Percentiles rank a stretch among this genome's conserved stretches.
Conservation (phyloP, 495 filamentous ascomycete species). For the Bacidia rubella region DNA sequence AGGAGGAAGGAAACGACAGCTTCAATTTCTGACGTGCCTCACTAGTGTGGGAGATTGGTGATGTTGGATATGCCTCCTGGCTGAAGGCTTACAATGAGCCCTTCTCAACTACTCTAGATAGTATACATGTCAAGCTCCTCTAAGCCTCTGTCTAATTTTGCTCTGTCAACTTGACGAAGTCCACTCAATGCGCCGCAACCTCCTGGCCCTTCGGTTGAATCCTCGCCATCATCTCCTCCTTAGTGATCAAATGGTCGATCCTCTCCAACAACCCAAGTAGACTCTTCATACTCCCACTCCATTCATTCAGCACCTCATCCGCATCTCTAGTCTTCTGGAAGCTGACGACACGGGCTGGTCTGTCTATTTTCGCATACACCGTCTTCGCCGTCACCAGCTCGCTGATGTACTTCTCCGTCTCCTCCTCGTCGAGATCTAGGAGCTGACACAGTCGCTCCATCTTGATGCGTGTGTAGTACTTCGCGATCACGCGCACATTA, state of each 20-base stretch:
- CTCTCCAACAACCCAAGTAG: constrained; percentile 81
- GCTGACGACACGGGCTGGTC: constrained; percentile 78
- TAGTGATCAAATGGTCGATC: constrained; percentile 96
- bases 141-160: not conserved
- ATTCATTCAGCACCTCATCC: constrained; percentile 97
- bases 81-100: no score
- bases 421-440: constrained; percentile 80
- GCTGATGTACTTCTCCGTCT: constrained; percentile 96
- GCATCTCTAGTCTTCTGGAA: constrained; percentile 89
- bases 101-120: no score
- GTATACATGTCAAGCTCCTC: not conserved
- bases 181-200: constrained; percentile 20
- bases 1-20: no score
- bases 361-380: constrained; percentile 93
- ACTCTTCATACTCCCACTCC: constrained; percentile 98
- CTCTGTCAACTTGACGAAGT: not conserved
- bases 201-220: constrained; percentile 62
- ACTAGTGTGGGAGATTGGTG: no score
- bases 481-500: constrained; percentile 92
- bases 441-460: constrained; percentile 79
- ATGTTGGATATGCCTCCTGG: no score
- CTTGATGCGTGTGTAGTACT: constrained; percentile 95
- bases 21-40: no score
- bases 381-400: constrained; percentile 93
- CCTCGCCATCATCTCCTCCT: constrained; percentile 99